Base-by-base conservation (phyloP, 2,329 filamentous ascomycete species). In the Neoascochyta sp. region DNA sequence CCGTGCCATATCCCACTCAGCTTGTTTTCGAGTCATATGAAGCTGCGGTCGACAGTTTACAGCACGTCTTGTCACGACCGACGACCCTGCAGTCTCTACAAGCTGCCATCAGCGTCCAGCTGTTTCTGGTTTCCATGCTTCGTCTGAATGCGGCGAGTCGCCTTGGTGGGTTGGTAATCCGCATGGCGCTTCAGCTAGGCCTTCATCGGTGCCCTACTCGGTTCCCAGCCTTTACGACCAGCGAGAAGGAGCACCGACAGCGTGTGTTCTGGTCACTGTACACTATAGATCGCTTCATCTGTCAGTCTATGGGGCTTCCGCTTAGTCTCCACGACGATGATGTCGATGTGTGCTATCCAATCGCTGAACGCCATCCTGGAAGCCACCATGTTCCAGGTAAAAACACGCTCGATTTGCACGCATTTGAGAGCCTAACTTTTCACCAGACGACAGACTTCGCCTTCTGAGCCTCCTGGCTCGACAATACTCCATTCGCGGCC, bases 251-350 rank as follows among this genome's bases (percentile, higher is more conserved):
- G 3, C 64, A 74, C 17, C 65, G 75, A 2, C 67, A 71, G 9
- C 65, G 74, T 0, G 54, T 78, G 0, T 78, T 78, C 38, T 78
- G 74, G 74, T 71, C 71, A 1, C 66, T 77, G 0, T 79, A 78
- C 27, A 69, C 63, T 10, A 52, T 76, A 0, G 75, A 78, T 23
- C 63, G 75, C 24, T 70, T 75, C 33, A 59, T 78, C 0, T 75
- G 70, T 7, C 75, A 78, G 25, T 73, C 73, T 0, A 64, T 78
- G 2, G 75, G 75, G 0, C 58, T 76, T 0, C 75, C 75, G 0
- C 55, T 77, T 1, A 68, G 70, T 12, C 70, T 79, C 8, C 67
- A 68, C 28, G 75, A 78, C 37, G 70, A 76, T 23, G 75, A 78
- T 33, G 54, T 78, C 5, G 75, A 78, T 41, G 75, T 78, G 1